Base-by-base conservation (phyloP, 768 basidiomycete species). In the Tricholoma sp. region DNA sequence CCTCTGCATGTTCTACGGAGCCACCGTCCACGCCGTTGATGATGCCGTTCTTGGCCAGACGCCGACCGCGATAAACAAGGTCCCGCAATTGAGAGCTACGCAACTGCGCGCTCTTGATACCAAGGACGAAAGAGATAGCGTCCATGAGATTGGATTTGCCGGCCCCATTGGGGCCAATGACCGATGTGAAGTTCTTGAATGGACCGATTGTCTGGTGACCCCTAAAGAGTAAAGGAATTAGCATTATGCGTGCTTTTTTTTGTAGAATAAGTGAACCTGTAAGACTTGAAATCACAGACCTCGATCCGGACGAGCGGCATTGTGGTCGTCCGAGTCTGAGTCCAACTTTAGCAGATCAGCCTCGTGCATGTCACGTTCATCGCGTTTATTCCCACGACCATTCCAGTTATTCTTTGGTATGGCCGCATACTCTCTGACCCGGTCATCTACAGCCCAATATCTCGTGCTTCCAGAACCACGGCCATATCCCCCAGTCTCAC, bases 131-230 rank as follows among this genome's bases (percentile, higher is more conserved):
- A 3, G 97, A 98, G 61, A 99, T 98, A 52, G 97, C 97, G 68
- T 99, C 97, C 97, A 98, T 98, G 55, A 98, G 84, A 70, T 99
- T 99, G 9, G 94, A 96, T 69, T 99, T 98, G 57, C 97, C 97
- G 0, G 96, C 94, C 56, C 97, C 96, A 87, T 99, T 98, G 34
- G 97, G 96, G 18, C 97, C 97, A 63, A 99, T 98, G 54, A 98
- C 81, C 10, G 93, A 96, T 0, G 96, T 95, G 73, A 99, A 99
- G 65, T 87, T 85, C 74, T 82, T 85, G 76, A 95, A 94, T 1
- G 94, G 94, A 0, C 94, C 94, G 49, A 95, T 92, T 29, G 83
- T 81, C 69, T 94, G 90, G 68, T 89, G 87, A 37, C 88, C 86
- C 57, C 88, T 88, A 64, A 3, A 50, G 17, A 37, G 10, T 12